Percentiles rank a stretch among this genome's conserved stretches.
Evolutionary conservation across 2,329 filamentous ascomycete species (phyloP).

Genomic region (Ilyonectria mors-panacis): DNA sequence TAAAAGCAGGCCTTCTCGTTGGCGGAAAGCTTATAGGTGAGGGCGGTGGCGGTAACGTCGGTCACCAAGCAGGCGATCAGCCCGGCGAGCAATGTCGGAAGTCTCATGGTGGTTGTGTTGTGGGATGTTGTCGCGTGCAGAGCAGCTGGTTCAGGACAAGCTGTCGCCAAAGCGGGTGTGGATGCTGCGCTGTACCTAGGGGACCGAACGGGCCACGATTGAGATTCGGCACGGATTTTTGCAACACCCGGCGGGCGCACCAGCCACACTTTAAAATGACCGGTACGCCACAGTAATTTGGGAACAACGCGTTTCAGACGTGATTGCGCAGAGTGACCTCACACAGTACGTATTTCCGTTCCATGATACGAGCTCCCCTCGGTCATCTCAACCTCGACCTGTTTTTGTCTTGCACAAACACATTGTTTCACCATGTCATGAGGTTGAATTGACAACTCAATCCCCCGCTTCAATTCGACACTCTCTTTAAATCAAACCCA

Average conservation of each 20-base stretch:
- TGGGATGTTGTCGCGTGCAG: constrained; percentile 49
- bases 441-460: constrained; percentile 30
- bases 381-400: constrained; percentile 26
- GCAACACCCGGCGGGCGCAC: constrained; percentile 37
- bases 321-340: constrained; percentile 31
- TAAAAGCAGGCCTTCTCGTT: constrained; percentile 99
- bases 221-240: constrained; percentile 49
- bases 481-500: constrained; percentile 38
- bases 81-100: constrained; percentile 73
- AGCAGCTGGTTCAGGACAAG: constrained; percentile 47
- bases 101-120: constrained; percentile 70
- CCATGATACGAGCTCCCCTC: constrained; percentile 23
- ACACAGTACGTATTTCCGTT: constrained; percentile 27
- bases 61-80: constrained; percentile 80
- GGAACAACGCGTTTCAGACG: constrained; percentile 25
- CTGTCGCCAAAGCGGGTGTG: constrained; percentile 47
- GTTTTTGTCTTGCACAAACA: constrained; percentile 9
- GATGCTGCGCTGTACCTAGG: constrained; percentile 35
- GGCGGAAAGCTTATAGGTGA: constrained; percentile 92
- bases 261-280: constrained; percentile 38
- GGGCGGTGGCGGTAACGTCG: constrained; percentile 85
- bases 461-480: constrained; percentile 35
- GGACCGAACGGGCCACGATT: constrained; percentile 48
- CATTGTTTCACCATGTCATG: constrained; percentile 19
- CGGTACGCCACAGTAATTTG: constrained; percentile 25